These are phyloP conservation scores for Mucor sp. DNA, from an alignment of 371 early-diverging fungal species.

Conservation along the genomic window DNA sequence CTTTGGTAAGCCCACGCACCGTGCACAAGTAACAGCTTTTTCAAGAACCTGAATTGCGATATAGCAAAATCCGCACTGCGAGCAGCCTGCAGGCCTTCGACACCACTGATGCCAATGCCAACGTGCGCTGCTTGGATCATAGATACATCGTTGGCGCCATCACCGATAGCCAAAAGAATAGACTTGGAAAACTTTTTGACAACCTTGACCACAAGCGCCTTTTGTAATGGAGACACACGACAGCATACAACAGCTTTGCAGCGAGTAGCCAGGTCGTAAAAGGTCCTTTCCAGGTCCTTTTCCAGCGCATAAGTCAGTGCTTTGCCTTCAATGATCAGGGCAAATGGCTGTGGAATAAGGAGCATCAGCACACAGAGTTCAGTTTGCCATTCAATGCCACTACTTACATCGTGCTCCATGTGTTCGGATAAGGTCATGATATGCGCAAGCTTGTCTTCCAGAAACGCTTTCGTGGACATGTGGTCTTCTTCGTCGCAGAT, in stretches of 20 bases:
- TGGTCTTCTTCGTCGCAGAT: constrained; percentile 76
- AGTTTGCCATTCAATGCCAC: background rate
- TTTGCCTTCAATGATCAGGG: constrained; percentile 74
- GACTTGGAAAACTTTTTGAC: constrained; percentile 79
- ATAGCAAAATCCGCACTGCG: constrained; percentile 96
- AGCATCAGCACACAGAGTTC: background rate
- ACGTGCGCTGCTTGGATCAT: constrained; percentile 99
- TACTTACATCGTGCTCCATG: constrained; percentile 19
- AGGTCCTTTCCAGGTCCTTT: constrained; percentile 64
- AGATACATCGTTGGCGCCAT: constrained; percentile 98
- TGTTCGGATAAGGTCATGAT: constrained; percentile 19
- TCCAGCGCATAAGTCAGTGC: constrained; percentile 71
- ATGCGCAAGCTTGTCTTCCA: constrained; percentile 70
- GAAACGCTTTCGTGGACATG: constrained; percentile 65
- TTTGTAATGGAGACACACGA: constrained; percentile 93
- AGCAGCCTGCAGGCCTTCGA: constrained; percentile 97
- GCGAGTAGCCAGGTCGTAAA: constrained; percentile 74
- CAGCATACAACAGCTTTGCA: constrained; percentile 92
- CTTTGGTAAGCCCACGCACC: constrained; percentile 94
- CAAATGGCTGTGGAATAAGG: constrained; percentile 42
- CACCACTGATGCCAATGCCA: constrained; percentile 95
- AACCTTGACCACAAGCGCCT: constrained; percentile 88
- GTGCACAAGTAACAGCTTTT: constrained; percentile 89
- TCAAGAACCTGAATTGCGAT: constrained; percentile 89
- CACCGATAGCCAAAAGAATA: constrained; percentile 90